These are phyloP conservation scores for Wickerhamiella domercqiae DNA, from an alignment of 805 yeast genomes.

Conservation along the genomic window DNA sequence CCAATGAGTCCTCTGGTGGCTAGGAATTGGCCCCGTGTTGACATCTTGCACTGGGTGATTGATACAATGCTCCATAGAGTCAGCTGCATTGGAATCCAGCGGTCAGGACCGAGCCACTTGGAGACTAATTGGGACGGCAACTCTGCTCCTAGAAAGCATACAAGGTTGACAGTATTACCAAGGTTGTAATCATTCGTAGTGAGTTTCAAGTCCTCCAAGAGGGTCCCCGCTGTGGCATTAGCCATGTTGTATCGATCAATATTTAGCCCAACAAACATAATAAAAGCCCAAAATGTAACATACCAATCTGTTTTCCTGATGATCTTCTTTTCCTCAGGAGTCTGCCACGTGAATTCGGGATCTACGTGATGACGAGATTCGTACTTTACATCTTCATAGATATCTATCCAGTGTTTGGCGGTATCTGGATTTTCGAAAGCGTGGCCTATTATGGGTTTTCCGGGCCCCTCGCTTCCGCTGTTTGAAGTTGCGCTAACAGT, in stretches of 20 bases:
- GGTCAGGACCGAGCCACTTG: constrained; percentile 47
- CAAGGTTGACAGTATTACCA: constrained; percentile 42
- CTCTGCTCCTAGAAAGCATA: constrained; percentile 43
- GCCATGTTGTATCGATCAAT: constrained; percentile 42
- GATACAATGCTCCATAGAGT: constrained; percentile 43
- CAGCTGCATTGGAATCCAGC: constrained; percentile 49
- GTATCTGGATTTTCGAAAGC: constrained; percentile 32
- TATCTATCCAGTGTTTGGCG: constrained; percentile 30
- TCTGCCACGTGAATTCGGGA: constrained; percentile 41
- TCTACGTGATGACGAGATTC: constrained; percentile 44
- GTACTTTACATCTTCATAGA: constrained; percentile 36
- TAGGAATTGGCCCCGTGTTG: constrained; percentile 29
- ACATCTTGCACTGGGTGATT: constrained; percentile 34
- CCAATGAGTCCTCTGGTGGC: constrained; percentile 40
- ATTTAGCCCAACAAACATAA: constrained; percentile 45
- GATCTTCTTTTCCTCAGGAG: constrained; percentile 34
- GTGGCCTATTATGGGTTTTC: too few relatives aligned
- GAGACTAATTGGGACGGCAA: constrained; percentile 54
- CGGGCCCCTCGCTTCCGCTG: too few relatives aligned
- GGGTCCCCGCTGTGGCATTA: constrained; percentile 44
- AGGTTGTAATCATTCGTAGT: constrained; percentile 43
- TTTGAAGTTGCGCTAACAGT: too few relatives aligned
- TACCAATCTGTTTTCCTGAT: constrained; percentile 38
- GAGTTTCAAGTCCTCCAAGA: constrained; percentile 36
- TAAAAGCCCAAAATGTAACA: constrained; percentile 42